Base-by-base conservation (phyloP, 352 stramenopile genomes). In the Thalassiosira hispida region DNA sequence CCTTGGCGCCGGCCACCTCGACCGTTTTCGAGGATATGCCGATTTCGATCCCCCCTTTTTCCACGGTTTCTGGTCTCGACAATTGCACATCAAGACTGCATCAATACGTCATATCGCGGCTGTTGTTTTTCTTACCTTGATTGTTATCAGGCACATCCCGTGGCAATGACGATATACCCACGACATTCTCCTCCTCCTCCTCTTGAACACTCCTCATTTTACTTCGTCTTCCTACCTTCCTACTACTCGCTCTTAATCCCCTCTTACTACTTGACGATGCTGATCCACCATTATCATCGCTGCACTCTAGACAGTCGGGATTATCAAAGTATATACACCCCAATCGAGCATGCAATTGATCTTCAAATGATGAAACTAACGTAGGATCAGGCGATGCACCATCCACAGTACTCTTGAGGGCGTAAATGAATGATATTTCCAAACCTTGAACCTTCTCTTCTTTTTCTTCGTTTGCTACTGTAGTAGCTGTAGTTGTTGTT, bases 261-360 rank as follows among this genome's bases (percentile, higher is more conserved):
- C n/a, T n/a, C n/a, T n/a, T n/a, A n/a, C n/a, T n/a, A n/a, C n/a
- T n/a, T n/a, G n/a, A n/a, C n/a, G n/a, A n/a, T n/a, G n/a, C n/a
- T n/a, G n/a, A n/a, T n/a, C n/a, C n/a, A n/a, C n/a, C n/a, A 9
- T 55, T 22, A 3, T 27, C n/a, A 55, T 2, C n/a, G 3, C 46
- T 27, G 46, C 31, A 38, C 8, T 70, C 63, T 44, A 85, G 56
- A 42, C 78, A 85, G 8, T 38, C 31, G 44, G 66, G 38, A 44
- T 81, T 56, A 22, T 71, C 31, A 65, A 77, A 75, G 62, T 77
- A 85, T n/a, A 57, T 23, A 60, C 78, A 85, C 12, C 65, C 65
- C 31, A 85, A 42, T 51, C 47, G 31, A 23, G 4, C 55, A 52
- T 69, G 71, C 35, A 85, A 59, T 25, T 85, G 60, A 14, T 62